phyloP scores from a whole-genome alignment of 371 early-diverging fungal species.

The Lichtheimia ramosa region DNA sequence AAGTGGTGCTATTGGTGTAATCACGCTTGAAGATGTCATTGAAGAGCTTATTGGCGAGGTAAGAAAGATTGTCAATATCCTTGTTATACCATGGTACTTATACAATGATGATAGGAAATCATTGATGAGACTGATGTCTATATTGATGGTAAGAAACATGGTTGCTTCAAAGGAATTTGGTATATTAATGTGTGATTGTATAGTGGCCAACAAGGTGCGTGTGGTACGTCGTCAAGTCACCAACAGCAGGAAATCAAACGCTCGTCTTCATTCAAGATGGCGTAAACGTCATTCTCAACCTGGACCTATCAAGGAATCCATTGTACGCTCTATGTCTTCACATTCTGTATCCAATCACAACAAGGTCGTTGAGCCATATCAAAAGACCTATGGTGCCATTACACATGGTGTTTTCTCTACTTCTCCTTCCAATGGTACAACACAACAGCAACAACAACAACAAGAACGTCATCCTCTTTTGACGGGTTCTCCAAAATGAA shows the following conservation, averaged over 20 bases:
- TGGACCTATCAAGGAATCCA: neutral
- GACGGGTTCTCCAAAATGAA: no score
- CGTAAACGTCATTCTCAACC: slow-evolving; percentile 11
- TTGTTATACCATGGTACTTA: neutral
- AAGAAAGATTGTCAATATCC: slow-evolving; percentile 10
- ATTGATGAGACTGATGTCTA: slow-evolving; percentile 95
- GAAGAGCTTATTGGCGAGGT: slow-evolving; percentile 92
- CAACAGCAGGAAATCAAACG: slow-evolving; percentile 13
- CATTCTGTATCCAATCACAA: slow-evolving; percentile 3
- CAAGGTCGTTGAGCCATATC: slow-evolving; percentile 17
- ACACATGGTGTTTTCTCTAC: slow-evolving; percentile 11
- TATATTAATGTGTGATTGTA: neutral
- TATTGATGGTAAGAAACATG: slow-evolving; percentile 63
- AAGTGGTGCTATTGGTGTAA: slow-evolving; percentile 78
- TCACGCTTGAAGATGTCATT: slow-evolving; percentile 96
- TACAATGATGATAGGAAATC: slow-evolving; percentile 69
- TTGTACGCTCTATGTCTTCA: slow-evolving; percentile 6
- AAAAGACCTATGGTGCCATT: slow-evolving; percentile 19
- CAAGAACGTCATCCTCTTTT: neutral
- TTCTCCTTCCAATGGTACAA: slow-evolving; percentile 11
- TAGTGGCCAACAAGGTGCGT: slow-evolving; percentile 42
- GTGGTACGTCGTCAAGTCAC: slow-evolving; percentile 40
- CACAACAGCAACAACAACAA: slow-evolving; percentile 10
- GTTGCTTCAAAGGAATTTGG: no score
- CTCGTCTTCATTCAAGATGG: slow-evolving; percentile 9